phyloP scores from a whole-genome alignment of 164 flowering plant genomes.

The Paratinospora sagittata region DNA sequence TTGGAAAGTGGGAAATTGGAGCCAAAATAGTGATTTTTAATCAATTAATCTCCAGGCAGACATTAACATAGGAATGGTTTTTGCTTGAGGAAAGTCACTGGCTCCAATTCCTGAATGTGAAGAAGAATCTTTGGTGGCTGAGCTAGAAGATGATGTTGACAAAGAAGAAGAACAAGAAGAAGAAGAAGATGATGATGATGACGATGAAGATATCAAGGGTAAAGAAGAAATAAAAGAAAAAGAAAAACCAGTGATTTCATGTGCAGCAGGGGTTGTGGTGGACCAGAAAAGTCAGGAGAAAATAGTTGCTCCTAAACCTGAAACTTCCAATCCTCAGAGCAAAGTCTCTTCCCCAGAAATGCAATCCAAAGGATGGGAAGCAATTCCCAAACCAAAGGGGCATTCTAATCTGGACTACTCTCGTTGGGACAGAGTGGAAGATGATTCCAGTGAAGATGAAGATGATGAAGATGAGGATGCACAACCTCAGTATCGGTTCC shows the following conservation, averaged over 20 bases:
- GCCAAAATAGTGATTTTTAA: constrained; percentile 1
- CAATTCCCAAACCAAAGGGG: constrained; percentile 88
- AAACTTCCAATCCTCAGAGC: constrained; percentile 17
- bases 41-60: constrained; percentile 5
- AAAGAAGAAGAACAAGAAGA: constrained; percentile 11
- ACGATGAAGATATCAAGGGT: constrained; percentile 1
- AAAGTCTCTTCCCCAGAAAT: constrained; percentile 23
- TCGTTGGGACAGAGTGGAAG: constrained; percentile 83
- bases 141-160: constrained; percentile 36
- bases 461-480: constrained; percentile 59
- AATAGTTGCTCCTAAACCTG: constrained; percentile 12
- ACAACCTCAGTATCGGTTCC: constrained; percentile 76
- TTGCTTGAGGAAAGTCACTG: constrained; percentile 70
- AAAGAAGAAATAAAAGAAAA: constrained; percentile 29
- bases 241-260: constrained; percentile 21
- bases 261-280: constrained; percentile 1
- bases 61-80: constrained; percentile 19
- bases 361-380: constrained; percentile 57
- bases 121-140: constrained; percentile 33
- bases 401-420: constrained; percentile 86
- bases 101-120: constrained; percentile 92
- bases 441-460: constrained; percentile 73
- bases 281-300: constrained; percentile 7
- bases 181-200: constrained; percentile 10
- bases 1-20: background rate